Percentiles rank a stretch among this genome's conserved stretches.
phyloP scores from a whole-genome alignment of 306 rosid species.

The Castanopsis chinensis region DNA sequence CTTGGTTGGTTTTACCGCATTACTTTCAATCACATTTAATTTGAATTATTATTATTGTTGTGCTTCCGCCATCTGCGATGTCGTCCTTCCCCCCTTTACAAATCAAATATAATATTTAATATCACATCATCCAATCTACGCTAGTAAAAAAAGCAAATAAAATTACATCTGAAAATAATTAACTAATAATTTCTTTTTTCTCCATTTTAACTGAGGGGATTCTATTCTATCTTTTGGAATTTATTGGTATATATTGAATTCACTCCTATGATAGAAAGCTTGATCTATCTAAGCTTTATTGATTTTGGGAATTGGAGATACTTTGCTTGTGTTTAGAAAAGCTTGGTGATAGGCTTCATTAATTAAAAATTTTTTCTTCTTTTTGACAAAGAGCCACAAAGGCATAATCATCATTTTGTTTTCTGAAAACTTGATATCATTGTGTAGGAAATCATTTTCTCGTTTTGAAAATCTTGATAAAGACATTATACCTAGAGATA shows the following conservation, averaged over 20 bases:
- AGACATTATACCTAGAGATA: not conserved
- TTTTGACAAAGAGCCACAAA: not conserved
- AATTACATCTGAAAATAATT: too few relatives aligned
- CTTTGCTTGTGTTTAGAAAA: not conserved
- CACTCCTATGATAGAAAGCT: not conserved
- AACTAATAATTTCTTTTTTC: too few relatives aligned
- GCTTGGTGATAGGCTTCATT: not conserved
- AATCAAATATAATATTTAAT: too few relatives aligned
- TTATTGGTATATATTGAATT: not conserved
- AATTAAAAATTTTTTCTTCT: not conserved
- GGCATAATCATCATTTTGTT: not conserved
- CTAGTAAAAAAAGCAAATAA: too few relatives aligned
- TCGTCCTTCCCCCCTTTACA: too few relatives aligned
- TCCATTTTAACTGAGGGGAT: too few relatives aligned
- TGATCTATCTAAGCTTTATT: not conserved
- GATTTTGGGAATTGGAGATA: not conserved
- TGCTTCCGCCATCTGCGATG: too few relatives aligned
- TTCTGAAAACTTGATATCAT: not conserved
- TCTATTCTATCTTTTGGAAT: not conserved
- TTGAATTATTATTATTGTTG: too few relatives aligned
- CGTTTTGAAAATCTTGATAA: not conserved
- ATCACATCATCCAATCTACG: too few relatives aligned
- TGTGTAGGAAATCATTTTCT: not conserved
- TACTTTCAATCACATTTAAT: too few relatives aligned
- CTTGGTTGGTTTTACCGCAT: too few relatives aligned